A percentile compares a stretch with the other conserved stretches of the same genome.
These are phyloP conservation scores for Inosperma sp. DNA, from an alignment of 768 basidiomycete species.

Conservation along the genomic window DNA sequence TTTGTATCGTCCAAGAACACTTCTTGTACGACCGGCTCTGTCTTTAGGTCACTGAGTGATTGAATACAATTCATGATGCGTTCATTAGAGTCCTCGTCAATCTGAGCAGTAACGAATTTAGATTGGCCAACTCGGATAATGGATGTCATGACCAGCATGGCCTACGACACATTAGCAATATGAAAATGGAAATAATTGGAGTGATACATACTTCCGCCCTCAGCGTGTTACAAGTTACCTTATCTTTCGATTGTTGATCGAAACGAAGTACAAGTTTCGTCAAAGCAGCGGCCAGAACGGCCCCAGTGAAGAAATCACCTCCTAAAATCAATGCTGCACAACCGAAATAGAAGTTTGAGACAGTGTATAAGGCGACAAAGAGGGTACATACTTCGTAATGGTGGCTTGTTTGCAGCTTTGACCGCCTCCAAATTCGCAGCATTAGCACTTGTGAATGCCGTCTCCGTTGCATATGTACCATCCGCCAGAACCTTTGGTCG, in stretches of 20 bases:
- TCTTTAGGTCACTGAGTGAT: conserved; percentile 77
- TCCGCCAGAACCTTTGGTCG: conserved; percentile 86
- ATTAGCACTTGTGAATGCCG: conserved; percentile 68
- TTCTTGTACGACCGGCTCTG: conserved; percentile 52
- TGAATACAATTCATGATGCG: conserved; percentile 95
- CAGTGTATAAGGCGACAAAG: neutral
- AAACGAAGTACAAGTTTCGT: conserved; percentile 89
- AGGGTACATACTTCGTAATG: conserved; percentile 61
- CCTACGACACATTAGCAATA: conserved; percentile 35
- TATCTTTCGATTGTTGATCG: conserved; percentile 46
- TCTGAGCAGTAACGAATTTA: conserved; percentile 89
- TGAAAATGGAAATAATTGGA: neutral
- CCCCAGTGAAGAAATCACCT: conserved; percentile 96
- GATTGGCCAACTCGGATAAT: conserved; percentile 96
- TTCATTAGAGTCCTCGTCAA: conserved; percentile 97
- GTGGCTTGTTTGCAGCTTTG: conserved; percentile 86
- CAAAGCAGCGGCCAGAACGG: conserved; percentile 83
- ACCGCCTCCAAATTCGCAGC: conserved; percentile 71
- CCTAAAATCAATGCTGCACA: conserved; percentile 74
- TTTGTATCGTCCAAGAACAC: conserved; percentile 86
- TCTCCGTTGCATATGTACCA: conserved; percentile 97
- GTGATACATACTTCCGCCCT: conserved; percentile 69
- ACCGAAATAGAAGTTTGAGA: neutral
- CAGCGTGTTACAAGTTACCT: conserved; percentile 55
- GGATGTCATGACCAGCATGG: conserved; percentile 98